These are phyloP conservation scores for barley (Hordeum vulgare) DNA, from an alignment of 176 grass and related monocot species.

Conservation along the genomic window MorexV3_pseudomolecules_assembly NC_058521.1:129605964-129606463, in stretches of 20 bases:
- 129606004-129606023: not conserved
- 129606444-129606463: slow-evolving; percentile 33
- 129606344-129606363: not conserved
- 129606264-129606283: slow-evolving; percentile 22
- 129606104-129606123: slow-evolving; percentile 9
- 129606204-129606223: not conserved
- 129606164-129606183: not conserved
- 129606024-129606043: not conserved
- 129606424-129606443: slow-evolving; percentile 14
- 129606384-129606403: slow-evolving; percentile 20
- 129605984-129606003: not conserved
- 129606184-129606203: slow-evolving; percentile 1
- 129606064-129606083: not conserved
- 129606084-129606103: not conserved
- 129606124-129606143: not conserved
- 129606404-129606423: slow-evolving; percentile 25
- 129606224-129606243: slow-evolving; percentile 11
- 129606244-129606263: slow-evolving; percentile 6
- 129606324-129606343: not conserved
- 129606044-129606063: slow-evolving; percentile 20
- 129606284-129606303: slow-evolving; percentile 25
- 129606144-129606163: not conserved
- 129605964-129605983: not conserved
- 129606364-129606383: slow-evolving; percentile 4
- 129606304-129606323: slow-evolving; percentile 27